Evolutionary conservation across 306 rosid genomes (phyloP).

Genomic region (Spatholobus suberectus): DNA sequence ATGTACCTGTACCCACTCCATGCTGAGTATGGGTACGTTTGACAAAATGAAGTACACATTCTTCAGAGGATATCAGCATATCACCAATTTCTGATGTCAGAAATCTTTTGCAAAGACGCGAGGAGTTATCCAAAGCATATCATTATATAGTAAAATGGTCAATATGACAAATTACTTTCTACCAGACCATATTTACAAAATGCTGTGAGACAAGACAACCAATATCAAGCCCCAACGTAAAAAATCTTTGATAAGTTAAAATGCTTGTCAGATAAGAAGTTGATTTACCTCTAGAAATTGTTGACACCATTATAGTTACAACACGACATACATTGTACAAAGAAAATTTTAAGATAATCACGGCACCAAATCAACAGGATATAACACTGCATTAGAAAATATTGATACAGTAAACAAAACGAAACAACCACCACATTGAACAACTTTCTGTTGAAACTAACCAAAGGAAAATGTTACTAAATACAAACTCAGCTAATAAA

Average conservation of each 20-base stretch:
- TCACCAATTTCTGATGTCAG: neutral
- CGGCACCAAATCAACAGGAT: conserved; percentile 18
- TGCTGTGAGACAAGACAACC: neutral
- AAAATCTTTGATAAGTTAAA: neutral
- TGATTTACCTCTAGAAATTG: neutral
- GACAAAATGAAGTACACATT: neutral
- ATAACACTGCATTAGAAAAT: conserved; percentile 23
- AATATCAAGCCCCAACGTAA: neutral
- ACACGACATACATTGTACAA: neutral
- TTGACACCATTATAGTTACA: neutral
- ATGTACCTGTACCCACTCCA: neutral
- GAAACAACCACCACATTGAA: neutral
- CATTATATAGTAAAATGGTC: neutral
- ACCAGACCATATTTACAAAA: neutral
- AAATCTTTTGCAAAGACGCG: neutral
- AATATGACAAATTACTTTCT: neutral
- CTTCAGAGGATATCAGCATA: neutral
- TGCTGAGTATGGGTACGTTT: neutral
- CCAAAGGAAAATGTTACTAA: conserved; percentile 28
- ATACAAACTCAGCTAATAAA: conserved; percentile 27
- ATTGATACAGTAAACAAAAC: neutral
- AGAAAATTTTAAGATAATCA: neutral
- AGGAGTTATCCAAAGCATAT: neutral
- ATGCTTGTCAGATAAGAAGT: neutral
- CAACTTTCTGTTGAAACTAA: conserved; percentile 11